Conservation (phyloP, 306 rosid species). For the Lagenaria siceraria region DNA sequence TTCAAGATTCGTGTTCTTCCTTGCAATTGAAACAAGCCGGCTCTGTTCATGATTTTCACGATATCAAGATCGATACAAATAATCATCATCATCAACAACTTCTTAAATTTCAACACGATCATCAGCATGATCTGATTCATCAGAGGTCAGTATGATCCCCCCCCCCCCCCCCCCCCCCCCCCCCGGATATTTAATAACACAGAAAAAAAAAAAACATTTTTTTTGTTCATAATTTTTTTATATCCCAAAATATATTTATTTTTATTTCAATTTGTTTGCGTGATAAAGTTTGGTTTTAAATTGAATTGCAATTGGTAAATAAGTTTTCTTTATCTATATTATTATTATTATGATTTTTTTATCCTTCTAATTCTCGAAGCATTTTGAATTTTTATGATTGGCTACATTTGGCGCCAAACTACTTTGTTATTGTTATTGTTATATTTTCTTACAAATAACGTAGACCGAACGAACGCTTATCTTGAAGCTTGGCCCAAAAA, state of each 20-base stretch:
- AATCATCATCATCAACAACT: constrained; percentile 9
- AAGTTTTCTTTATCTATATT: not conserved
- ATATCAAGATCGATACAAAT: constrained; percentile 21
- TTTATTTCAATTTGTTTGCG: too few species aligned
- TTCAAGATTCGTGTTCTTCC: constrained; percentile 35
- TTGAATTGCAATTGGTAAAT: not conserved
- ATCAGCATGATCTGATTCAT: constrained; percentile 7
- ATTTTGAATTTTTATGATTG: not conserved
- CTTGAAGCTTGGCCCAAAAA: not conserved
- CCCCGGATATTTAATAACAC: too few species aligned
- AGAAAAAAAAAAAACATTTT: too few species aligned
- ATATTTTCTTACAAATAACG: not conserved
- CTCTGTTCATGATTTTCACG: constrained; percentile 21
- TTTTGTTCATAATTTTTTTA: too few species aligned
- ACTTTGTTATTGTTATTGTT: not conserved
- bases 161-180: too few species aligned
- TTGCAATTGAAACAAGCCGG: constrained; percentile 32
- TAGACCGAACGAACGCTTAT: not conserved
- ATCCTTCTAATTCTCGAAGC: not conserved
- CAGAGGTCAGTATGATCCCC: constrained; percentile 30
- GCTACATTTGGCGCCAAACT: not conserved
- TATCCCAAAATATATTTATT: not conserved
- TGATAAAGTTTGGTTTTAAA: too few species aligned
- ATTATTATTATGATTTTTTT: not conserved
- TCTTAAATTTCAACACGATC: constrained; percentile 23